Conservation (phyloP, 2,329 filamentous ascomycete genomes). For the Fusarium ambrosium region DNA sequence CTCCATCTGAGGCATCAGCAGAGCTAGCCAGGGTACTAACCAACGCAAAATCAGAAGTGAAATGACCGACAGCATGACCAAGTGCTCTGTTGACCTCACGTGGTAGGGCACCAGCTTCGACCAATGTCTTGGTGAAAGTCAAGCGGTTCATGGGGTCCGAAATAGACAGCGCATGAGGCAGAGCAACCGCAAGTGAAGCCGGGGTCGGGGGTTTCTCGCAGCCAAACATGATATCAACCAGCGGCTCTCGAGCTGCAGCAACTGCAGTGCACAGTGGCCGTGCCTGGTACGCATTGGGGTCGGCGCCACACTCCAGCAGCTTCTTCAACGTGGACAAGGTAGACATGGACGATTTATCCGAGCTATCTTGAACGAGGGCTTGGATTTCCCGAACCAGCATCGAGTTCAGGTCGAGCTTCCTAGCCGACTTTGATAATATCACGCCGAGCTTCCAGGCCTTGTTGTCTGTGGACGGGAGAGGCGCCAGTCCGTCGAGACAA, state of each 20-base stretch:
- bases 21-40: slow-evolving; percentile 59
- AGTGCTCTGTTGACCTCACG: slow-evolving; percentile 66
- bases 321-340: slow-evolving; percentile 61
- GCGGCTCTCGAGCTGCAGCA: slow-evolving; percentile 57
- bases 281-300: slow-evolving; percentile 67
- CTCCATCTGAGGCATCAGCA: slow-evolving; percentile 65
- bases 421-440: slow-evolving; percentile 59
- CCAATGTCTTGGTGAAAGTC: slow-evolving; percentile 63
- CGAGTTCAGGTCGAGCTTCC: slow-evolving; percentile 59
- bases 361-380: slow-evolving; percentile 55
- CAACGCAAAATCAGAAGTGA: slow-evolving; percentile 63
- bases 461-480: slow-evolving; percentile 57
- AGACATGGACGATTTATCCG: slow-evolving; percentile 56
- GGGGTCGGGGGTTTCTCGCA: slow-evolving; percentile 54
- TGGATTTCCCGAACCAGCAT: slow-evolving; percentile 67
- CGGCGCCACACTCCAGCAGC: slow-evolving; percentile 65
- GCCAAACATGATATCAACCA: slow-evolving; percentile 65
- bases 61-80: slow-evolving; percentile 62
- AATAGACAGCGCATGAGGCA: slow-evolving; percentile 67
- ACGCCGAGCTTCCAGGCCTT: slow-evolving; percentile 65
- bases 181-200: slow-evolving; percentile 61
- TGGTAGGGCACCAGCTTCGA: slow-evolving; percentile 63
- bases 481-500: slow-evolving; percentile 59
- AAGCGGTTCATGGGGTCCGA: slow-evolving; percentile 65
- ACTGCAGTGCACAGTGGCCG: slow-evolving; percentile 66